Evolutionary conservation across 129 eudicot species (phyloP), one percentile per base, ranked within the genome.

Genomic region (Centella asiatica): DNA sequence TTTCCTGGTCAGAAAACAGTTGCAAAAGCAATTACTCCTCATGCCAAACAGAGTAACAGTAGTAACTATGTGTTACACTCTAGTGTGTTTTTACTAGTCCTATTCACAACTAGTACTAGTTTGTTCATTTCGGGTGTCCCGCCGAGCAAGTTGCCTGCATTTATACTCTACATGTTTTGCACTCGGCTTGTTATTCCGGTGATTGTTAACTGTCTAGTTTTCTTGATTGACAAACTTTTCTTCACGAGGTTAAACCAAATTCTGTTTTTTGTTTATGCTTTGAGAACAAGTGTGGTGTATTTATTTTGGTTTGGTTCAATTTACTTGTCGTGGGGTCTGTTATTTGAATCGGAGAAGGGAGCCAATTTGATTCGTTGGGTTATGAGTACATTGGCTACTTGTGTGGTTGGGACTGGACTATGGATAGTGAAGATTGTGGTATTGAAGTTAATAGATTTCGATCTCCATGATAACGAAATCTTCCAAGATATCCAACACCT

Each of bases 351-450:
- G 8, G 57, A 57, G 39, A 39, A 26, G 44, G 26, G 64, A 47
- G 27, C 82, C 15, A 66, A 17, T 49, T 6, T 19, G 6, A 17
- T 28, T 55, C 37, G 6, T 15, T 55, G 65, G 19, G 50, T 78
- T n/a, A 78, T 76, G 1, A 59, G 47, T 58, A 65, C 46, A n/a
- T 18, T 73, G 12, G 77, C 62, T 17, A 68, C 73, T 5, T 18
- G 44, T 44, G 70, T 78, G 26, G 60, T 70, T 29, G 80, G 80
- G 33, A 64, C 76, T 19, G 73, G 36, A 14, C 7, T 74, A 28
- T 78, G 83, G 80, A 62, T 65, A 17, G 20, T 65, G 18, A 78
- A 78, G 64, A 78, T 78, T n/a, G 18, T 73, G 15, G 10, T 73
- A 12, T 45, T 78, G 3, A 78, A 78, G 69, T 23, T 69, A 0